Evolutionary conservation across 768 basidiomycete genomes (phyloP).

Genomic region (Boletus subcaerulescens): DNA sequence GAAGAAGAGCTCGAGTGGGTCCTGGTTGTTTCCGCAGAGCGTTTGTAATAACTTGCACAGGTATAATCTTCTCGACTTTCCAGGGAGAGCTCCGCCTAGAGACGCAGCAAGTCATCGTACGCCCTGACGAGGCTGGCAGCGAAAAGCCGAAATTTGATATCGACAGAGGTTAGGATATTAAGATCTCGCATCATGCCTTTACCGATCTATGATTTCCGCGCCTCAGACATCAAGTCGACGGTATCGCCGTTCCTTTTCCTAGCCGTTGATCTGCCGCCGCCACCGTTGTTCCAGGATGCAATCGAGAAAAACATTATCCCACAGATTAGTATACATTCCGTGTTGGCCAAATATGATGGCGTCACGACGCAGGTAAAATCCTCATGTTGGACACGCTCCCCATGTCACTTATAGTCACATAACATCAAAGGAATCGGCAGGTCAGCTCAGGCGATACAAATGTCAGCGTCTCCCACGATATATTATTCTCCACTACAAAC

Average conservation of each 20-base stretch:
- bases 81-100: constrained; percentile 93
- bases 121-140: constrained; percentile 68
- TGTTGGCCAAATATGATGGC: constrained; percentile 94
- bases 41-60: constrained; percentile 39
- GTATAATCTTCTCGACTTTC: constrained; percentile 89
- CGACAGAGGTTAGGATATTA: constrained; percentile 67
- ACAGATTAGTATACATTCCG: constrained; percentile 87
- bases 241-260: constrained; percentile 94
- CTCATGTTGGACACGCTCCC: constrained; percentile 19
- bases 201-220: constrained; percentile 22
- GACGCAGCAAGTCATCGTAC: constrained; percentile 88
- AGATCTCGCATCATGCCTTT: constrained; percentile 3
- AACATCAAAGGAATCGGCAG: constrained; percentile 70
- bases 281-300: constrained; percentile 95
- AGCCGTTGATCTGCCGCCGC: constrained; percentile 93
- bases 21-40: constrained; percentile 8
- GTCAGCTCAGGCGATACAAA: constrained; percentile 85
- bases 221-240: constrained; percentile 76
- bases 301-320: constrained; percentile 99
- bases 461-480: constrained; percentile 87
- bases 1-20: constrained; percentile 84
- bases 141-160: constrained; percentile 92
- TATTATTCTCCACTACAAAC: constrained; percentile 91
- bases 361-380: constrained; percentile 73
- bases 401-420: constrained; percentile 10